Evolutionary conservation across 345 rosid species (phyloP).

Genomic region (Eucalyptus leucophloia): DNA sequence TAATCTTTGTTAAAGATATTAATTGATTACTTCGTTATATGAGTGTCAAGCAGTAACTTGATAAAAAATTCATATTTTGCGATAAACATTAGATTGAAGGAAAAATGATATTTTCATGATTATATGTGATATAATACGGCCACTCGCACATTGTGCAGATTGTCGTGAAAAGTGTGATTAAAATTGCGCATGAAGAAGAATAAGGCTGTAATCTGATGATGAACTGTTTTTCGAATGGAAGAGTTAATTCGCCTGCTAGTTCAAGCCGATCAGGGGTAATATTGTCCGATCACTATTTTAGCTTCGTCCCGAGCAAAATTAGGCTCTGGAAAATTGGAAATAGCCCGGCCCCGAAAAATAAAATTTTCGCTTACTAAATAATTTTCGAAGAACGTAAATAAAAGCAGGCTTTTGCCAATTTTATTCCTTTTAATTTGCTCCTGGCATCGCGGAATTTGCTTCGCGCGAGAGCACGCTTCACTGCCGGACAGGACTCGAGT

Average conservation of each 20-base stretch:
- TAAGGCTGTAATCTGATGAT: neutral
- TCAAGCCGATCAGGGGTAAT: neutral
- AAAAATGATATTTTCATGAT: neutral
- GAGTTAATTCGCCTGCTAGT: neutral
- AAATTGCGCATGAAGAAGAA: neutral
- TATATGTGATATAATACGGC: neutral
- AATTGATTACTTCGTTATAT: rapidly evolving
- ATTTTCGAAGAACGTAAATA: neutral
- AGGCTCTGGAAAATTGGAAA: neutral
- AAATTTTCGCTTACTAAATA: neutral
- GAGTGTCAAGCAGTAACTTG: rapidly evolving
- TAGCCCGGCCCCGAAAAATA: neutral
- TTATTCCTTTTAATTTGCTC: neutral
- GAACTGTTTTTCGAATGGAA: neutral
- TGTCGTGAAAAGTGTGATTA: neutral
- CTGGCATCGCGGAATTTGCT: neutral
- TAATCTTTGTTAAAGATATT: neutral
- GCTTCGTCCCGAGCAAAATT: neutral
- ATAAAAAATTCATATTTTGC: rapidly evolving
- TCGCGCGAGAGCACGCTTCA: neutral
- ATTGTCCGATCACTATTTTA: neutral
- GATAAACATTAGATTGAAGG: neutral
- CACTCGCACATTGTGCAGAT: neutral
- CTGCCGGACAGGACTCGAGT: neutral
- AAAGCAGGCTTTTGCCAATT: neutral